phyloP scores from a whole-genome alignment of 495 filamentous ascomycete genomes.

The Pyrenopolyporus hunteri region DNA sequence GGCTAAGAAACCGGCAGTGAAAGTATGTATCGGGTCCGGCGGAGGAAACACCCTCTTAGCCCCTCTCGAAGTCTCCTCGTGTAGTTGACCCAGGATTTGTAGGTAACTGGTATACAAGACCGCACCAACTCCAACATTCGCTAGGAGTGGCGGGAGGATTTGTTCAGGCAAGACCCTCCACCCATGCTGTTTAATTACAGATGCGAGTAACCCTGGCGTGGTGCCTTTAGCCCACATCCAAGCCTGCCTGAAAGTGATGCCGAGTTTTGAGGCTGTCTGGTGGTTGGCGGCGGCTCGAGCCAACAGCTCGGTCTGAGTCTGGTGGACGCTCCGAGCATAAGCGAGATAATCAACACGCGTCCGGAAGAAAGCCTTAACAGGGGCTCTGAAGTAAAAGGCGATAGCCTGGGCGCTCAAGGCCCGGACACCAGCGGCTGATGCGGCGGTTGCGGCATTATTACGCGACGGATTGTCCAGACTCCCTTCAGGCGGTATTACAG shows the following conservation, averaged over 20 bases:
- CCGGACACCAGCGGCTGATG: conserved; percentile 78
- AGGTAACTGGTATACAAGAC: conserved; percentile 89
- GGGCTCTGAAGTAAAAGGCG: conserved; percentile 88
- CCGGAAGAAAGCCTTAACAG: conserved; percentile 87
- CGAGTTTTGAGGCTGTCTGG: conserved; percentile 31
- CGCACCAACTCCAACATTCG: conserved; percentile 84
- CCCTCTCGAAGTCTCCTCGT: conserved; percentile 72
- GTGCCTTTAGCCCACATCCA: conserved; percentile 70
- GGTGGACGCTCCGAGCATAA: conserved; percentile 53
- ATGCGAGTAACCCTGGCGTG: conserved; percentile 77
- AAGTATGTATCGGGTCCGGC: conserved; percentile 67
- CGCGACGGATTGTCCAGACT: conserved; percentile 52
- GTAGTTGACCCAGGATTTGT: conserved; percentile 72
- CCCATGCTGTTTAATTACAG: conserved; percentile 78
- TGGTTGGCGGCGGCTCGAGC: conserved; percentile 30
- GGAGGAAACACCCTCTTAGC: conserved; percentile 78
- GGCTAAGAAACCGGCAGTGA: conserved; percentile 77
- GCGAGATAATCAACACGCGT: conserved; percentile 80
- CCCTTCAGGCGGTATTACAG: conserved; percentile 46
- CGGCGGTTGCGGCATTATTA: conserved; percentile 74
- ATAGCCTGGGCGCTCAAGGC: conserved; percentile 79
- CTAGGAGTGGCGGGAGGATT: conserved; percentile 82
- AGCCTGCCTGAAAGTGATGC: conserved; percentile 49
- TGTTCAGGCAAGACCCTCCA: conserved; percentile 90
- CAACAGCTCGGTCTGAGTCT: conserved; percentile 39